These are phyloP conservation scores for Metschnikowia reukaufii DNA, from an alignment of 805 yeast species.

Conservation along the genomic window DNA sequence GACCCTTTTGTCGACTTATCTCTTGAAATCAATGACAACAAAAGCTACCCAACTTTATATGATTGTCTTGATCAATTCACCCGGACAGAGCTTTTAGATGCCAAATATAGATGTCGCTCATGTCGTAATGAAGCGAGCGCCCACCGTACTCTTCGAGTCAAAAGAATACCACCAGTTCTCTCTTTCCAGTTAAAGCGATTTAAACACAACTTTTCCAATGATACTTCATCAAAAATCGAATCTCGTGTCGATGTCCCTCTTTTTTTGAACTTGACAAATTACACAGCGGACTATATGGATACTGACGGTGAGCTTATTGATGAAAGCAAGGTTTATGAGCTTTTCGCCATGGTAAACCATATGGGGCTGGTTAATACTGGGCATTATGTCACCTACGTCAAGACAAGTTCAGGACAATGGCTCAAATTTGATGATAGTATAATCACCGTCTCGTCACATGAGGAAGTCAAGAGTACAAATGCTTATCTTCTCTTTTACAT, in stretches of 20 bases:
- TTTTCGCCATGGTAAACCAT: conserved; percentile 85
- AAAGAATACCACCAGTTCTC: conserved; percentile 71
- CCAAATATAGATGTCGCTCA: conserved; percentile 63
- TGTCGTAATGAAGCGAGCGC: conserved; percentile 68
- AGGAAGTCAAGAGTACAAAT: conserved; percentile 64
- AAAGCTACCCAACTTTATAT: conserved; percentile 38
- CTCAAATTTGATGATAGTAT: conserved; percentile 87
- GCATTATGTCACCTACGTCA: conserved; percentile 82
- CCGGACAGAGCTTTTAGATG: conserved; percentile 71
- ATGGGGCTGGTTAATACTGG: conserved; percentile 95
- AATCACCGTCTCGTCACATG: conserved; percentile 62
- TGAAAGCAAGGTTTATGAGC: conserved; percentile 58
- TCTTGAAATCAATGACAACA: conserved; percentile 56
- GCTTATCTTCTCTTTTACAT: conserved; percentile 82
- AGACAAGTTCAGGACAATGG: conserved; percentile 78
- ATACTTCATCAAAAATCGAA: conserved; percentile 68
- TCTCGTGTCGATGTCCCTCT: conserved; percentile 71
- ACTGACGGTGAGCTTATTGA: conserved; percentile 21
- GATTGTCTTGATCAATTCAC: conserved; percentile 80
- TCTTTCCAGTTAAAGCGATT: conserved; percentile 83
- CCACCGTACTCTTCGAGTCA: conserved; percentile 64
- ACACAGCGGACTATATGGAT: conserved; percentile 30
- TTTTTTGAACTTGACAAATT: conserved; percentile 68
- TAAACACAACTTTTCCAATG: conserved; percentile 53
- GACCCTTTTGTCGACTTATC: conserved; percentile 93